phyloP scores from a whole-genome alignment of 2,329 filamentous ascomycete genomes.

The Sordariomycetes sp. region DNA sequence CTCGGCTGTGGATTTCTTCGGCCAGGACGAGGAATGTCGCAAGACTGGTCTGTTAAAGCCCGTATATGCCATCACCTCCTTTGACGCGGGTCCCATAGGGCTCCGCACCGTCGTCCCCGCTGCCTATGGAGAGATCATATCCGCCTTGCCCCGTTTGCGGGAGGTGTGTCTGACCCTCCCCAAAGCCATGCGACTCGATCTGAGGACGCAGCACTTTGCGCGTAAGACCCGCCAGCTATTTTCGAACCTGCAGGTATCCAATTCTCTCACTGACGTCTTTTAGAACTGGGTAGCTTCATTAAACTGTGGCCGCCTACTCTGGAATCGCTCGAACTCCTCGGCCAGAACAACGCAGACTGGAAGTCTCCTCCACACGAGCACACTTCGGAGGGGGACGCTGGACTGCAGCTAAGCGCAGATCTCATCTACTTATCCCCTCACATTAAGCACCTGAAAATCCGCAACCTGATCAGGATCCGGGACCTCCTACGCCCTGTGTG shows the following conservation, averaged over 20 bases:
- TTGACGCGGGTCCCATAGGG: conserved; percentile 8
- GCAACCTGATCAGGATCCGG: conserved; percentile 10
- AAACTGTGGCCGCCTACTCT: conserved; percentile 10
- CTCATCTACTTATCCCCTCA: conserved; percentile 8
- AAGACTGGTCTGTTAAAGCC: conserved; percentile 44
- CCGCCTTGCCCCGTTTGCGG: conserved; percentile 9
- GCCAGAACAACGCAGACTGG: conserved; percentile 12
- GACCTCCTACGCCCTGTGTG: conserved; percentile 11
- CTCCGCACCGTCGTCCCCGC: conserved; percentile 11
- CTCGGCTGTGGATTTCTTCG: conserved; percentile 55
- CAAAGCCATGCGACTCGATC: conserved; percentile 6
- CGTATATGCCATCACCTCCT: conserved; percentile 10
- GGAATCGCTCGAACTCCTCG: conserved; percentile 8
- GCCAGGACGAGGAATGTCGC: conserved; percentile 56
- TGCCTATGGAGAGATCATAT: conserved; percentile 12
- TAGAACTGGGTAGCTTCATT: conserved; percentile 8
- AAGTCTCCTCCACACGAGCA: conserved; percentile 11
- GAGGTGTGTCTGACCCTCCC: conserved; percentile 9
- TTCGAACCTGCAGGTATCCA: neutral
- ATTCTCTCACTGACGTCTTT: neutral
- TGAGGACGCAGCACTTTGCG: neutral
- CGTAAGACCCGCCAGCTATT: neutral
- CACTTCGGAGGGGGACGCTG: conserved; percentile 10
- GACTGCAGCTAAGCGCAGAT: conserved; percentile 7
- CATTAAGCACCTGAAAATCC: conserved; percentile 9